A percentile compares a stretch with the other conserved stretches of the same genome.
phyloP scores from a whole-genome alignment of 202 grass and related monocot species.

The Elaeis oleifera region DNA sequence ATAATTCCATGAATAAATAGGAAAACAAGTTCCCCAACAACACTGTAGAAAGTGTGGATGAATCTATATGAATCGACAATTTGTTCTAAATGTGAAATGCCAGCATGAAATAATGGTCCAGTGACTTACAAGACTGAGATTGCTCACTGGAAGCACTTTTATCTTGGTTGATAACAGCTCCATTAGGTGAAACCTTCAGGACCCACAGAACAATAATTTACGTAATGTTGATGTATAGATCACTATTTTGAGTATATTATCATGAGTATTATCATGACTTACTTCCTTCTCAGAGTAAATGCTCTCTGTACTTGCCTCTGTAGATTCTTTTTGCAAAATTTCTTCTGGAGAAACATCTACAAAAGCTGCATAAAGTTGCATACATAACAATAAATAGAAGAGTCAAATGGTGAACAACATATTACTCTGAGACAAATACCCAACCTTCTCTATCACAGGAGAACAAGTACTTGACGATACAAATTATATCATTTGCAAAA shows the following conservation, averaged over 20 bases:
- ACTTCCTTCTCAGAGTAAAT: conserved; percentile 42
- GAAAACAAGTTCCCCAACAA: too few species aligned
- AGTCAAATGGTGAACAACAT: too few species aligned
- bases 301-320: conserved; percentile 36
- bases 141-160: conserved; percentile 40
- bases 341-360: conserved; percentile 93
- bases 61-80: too few species aligned
- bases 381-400: not conserved
- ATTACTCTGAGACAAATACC: too few species aligned
- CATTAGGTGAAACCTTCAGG: conserved; percentile 68
- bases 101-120: too few species aligned
- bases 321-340: conserved; percentile 50
- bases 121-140: conserved; percentile 53
- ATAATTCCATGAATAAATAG: not conserved
- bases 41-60: too few species aligned
- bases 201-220: conserved; percentile 18
- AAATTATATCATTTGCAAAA: too few species aligned
- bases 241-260: conserved; percentile 7
- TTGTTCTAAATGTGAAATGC: too few species aligned
- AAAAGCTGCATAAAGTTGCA: conserved; percentile 58
- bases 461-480: too few species aligned
- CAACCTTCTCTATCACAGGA: too few species aligned
- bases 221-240: conserved; percentile 17
- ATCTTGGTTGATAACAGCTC: conserved; percentile 53
- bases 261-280: conserved; percentile 12